Base-by-base conservation (phyloP, 331 rosid species). In the Prunus yedoensis region DNA sequence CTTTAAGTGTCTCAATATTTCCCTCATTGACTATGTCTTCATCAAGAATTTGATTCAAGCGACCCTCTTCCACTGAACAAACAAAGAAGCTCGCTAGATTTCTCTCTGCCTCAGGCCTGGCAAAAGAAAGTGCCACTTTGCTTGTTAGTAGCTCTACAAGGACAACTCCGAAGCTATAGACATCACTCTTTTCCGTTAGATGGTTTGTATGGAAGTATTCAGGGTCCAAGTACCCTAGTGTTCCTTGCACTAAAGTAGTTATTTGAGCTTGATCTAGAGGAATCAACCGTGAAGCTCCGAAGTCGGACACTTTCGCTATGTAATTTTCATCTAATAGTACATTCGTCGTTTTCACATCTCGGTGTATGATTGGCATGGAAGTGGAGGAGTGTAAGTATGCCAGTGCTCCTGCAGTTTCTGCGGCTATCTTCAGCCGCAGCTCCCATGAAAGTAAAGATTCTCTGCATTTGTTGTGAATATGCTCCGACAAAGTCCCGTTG, bases 131-230 rank as follows among this genome's bases (percentile, higher is more conserved):
- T 50, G 70, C 62, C 62, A 61, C 20, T 64, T 62, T 74, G 15
- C 78, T 74, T 28, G 78, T 74, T 14, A 74, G 78, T 32, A 74
- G 60, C 62, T 74, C 78, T 15, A 51, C 71, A 3, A 62, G 50
- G 25, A 63, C 78, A 49, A 74, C 70, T n/a, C 71, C 71, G 1
- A 74, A 74, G 70, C 78, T 74, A 11, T 63, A 74, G 11, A 74
- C 70, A 3, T 74, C 61, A 50, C 78, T 61, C 52, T 62, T 62
- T 8, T 74, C 71, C 4, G 70, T 74, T 13, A 47, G 60, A 45
- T 38, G 56, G 76, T 28, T 72, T 5, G 67, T 58, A 25, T 41
- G 67, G 10, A 72, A 72, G 43, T 72, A 72, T 72, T 43, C 67
- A n/a, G 76, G 76, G 43, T 72, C 76, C 4, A 72, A 41, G 76